Evolutionary conservation across 352 stramenopile species (phyloP).

Genomic region (Thalassiosira hispida): DNA sequence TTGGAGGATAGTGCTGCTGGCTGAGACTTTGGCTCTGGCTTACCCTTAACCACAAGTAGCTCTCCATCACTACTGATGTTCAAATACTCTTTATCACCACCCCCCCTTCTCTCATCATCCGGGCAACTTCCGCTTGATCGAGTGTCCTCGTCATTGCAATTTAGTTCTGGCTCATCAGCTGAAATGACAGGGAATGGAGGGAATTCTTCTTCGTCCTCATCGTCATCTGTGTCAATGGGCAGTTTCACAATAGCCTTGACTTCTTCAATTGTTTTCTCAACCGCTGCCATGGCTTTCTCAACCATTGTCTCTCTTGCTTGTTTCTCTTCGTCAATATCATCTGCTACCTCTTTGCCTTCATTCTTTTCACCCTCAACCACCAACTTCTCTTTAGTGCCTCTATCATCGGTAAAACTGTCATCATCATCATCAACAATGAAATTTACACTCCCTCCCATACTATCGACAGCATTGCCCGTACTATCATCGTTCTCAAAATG

Average conservation of each 20-base stretch:
- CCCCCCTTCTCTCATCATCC: conserved; percentile 6
- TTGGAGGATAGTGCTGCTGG: neutral
- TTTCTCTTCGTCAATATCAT: conserved; percentile 23
- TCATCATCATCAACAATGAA: conserved; percentile 49
- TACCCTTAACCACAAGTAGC: conserved; percentile 25
- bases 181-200: conserved; percentile 1
- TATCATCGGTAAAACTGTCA: conserved; percentile 30
- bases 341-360: neutral
- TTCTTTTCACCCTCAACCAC: neutral
- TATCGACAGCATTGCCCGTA: conserved; percentile 4
- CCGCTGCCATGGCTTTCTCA: neutral
- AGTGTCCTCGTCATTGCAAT: conserved; percentile 10
- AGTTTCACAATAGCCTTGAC: neutral
- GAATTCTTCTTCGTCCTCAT: conserved; percentile 13
- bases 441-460: conserved; percentile 27
- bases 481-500: conserved; percentile 11
- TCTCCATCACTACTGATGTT: conserved; percentile 37
- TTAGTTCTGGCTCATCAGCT: neutral
- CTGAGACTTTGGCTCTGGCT: conserved; percentile 2
- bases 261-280: conserved; percentile 4
- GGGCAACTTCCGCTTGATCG: neutral
- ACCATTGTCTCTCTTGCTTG: conserved; percentile 1
- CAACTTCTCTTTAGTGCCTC: neutral
- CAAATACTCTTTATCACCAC: conserved; percentile 30
- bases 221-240: neutral